Percentiles rank a stretch among this genome's conserved stretches.
Evolutionary conservation across 495 filamentous ascomycete genomes (phyloP).

Genomic region (Halenospora varia): DNA sequence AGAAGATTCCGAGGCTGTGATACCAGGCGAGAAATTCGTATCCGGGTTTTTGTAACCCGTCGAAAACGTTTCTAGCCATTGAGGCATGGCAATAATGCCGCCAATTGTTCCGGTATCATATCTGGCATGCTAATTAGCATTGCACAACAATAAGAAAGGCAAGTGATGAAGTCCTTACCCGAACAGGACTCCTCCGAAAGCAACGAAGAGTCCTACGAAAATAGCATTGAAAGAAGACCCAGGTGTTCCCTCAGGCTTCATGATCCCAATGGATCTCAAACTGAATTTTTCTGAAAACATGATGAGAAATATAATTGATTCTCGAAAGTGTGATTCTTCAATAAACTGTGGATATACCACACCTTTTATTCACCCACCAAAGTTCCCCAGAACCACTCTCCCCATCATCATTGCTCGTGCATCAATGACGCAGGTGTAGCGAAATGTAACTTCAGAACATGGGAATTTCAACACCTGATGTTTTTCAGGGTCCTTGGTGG

Average conservation of each 20-base stretch:
- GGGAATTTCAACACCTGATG: neutral
- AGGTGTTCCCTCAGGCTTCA: constrained; percentile 33
- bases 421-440: neutral
- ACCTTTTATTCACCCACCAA: neutral
- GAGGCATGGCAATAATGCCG: constrained; percentile 77
- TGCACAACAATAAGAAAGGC: too few species aligned
- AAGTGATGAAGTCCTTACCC: constrained; percentile 61
- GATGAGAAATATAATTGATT: neutral
- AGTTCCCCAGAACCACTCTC: neutral
- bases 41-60: constrained; percentile 51
- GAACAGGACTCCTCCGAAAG: constrained; percentile 80
- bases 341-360: constrained; percentile 4
- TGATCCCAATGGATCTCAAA: constrained; percentile 23
- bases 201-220: constrained; percentile 71
- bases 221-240: constrained; percentile 55
- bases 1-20: constrained; percentile 58
- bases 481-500: neutral
- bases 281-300: constrained; percentile 3
- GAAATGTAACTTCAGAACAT: neutral
- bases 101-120: constrained; percentile 88
- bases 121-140: constrained; percentile 33
- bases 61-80: constrained; percentile 41
- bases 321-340: neutral
- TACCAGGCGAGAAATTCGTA: constrained; percentile 40
- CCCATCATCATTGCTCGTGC: too few species aligned